Conservation (phyloP, 1,284 basidiomycete genomes). For the Neolentinus lepideus region DNA sequence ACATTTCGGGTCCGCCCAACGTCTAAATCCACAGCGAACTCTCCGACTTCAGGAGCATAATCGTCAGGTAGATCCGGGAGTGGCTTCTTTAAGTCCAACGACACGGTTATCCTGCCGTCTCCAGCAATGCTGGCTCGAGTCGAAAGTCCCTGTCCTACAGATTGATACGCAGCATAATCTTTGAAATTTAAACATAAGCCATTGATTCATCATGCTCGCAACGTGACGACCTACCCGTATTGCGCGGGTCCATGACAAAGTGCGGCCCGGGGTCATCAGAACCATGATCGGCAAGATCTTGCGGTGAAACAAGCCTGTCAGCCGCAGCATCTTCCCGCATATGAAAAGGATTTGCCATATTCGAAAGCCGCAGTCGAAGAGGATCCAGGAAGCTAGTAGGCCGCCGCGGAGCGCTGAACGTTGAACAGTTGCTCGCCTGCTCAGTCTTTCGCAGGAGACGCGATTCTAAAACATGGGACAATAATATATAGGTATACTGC, state of each 20-base stretch:
- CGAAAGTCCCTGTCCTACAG: constrained; percentile 25
- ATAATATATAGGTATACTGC: too few relatives aligned
- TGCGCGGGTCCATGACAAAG: too few relatives aligned
- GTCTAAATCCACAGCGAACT: constrained; percentile 39
- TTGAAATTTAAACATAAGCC: background rate
- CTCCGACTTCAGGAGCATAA: constrained; percentile 37
- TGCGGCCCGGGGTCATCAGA: background rate
- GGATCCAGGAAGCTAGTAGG: too few relatives aligned
- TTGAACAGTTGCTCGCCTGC: too few relatives aligned
- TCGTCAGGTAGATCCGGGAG: constrained; percentile 43
- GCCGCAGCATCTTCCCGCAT: background rate
- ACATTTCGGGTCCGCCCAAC: constrained; percentile 23
- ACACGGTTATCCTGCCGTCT: constrained; percentile 33
- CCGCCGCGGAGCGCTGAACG: too few relatives aligned
- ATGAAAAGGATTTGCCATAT: background rate
- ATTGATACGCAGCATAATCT: background rate
- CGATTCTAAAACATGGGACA: too few relatives aligned
- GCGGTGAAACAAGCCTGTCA: background rate
- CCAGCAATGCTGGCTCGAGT: constrained; percentile 27
- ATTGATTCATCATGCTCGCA: background rate
- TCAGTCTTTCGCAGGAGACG: too few relatives aligned
- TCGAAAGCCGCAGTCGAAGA: background rate
- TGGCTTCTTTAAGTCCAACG: constrained; percentile 37
- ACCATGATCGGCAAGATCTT: background rate
- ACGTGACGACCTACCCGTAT: background rate